These are phyloP conservation scores for Phytophthora citricola DNA, from an alignment of 352 stramenopile species.

Conservation along the genomic window DNA sequence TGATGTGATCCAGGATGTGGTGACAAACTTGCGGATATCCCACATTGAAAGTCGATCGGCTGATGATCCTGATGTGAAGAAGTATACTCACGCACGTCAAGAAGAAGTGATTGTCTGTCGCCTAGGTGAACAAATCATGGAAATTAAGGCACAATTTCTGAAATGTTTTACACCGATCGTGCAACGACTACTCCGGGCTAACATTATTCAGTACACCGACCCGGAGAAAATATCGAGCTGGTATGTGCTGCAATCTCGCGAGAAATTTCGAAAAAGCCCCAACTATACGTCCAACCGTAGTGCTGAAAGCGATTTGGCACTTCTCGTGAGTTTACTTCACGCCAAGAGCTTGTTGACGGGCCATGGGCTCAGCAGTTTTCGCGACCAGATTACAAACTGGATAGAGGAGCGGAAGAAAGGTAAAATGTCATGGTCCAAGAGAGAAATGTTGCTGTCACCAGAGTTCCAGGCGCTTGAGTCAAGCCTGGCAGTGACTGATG, in stretches of 20 bases:
- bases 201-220: conserved; percentile 76
- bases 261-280: conserved; percentile 74
- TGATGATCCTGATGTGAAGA: conserved; percentile 94
- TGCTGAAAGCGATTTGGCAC: conserved; percentile 77
- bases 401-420: conserved; percentile 56
- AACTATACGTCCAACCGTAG: conserved; percentile 70
- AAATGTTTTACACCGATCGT: conserved; percentile 70
- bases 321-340: conserved; percentile 79
- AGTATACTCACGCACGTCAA: conserved; percentile 83
- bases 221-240: conserved; percentile 81
- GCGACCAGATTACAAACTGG: conserved; percentile 70
- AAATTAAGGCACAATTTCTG: conserved; percentile 72
- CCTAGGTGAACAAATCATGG: conserved; percentile 61
- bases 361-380: conserved; percentile 81
- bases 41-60: conserved; percentile 96
- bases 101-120: conserved; percentile 87
- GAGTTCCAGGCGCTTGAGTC: conserved; percentile 75
- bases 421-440: conserved; percentile 82
- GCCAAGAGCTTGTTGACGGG: conserved; percentile 79
- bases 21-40: conserved; percentile 94
- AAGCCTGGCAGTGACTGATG: conserved; percentile 39
- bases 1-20: conserved; percentile 95
- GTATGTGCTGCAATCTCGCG: conserved; percentile 80
- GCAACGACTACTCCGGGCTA: conserved; percentile 53
- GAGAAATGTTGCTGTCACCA: conserved; percentile 70